Conservation (phyloP, 139 green algal species). For the Chlorella sp. region DNA sequence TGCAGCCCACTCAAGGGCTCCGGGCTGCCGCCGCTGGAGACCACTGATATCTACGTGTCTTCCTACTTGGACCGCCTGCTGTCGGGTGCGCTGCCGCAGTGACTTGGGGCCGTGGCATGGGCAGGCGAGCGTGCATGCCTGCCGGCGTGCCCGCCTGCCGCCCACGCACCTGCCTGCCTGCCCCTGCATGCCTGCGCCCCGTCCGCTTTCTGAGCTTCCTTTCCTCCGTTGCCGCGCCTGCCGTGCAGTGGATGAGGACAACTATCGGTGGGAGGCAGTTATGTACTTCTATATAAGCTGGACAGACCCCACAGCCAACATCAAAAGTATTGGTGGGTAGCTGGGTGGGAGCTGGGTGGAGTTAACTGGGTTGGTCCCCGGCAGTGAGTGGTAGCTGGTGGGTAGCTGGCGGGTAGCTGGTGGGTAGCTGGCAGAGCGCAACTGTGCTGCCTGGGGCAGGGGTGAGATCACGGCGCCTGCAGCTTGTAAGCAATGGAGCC, state of each 20-base stretch:
- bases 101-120: too few relatives aligned
- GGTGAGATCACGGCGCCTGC: too few relatives aligned
- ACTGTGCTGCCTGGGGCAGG: too few relatives aligned
- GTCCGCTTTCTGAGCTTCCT: neutral
- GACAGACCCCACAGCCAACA: neutral
- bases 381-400: too few relatives aligned
- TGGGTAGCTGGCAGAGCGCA: too few relatives aligned
- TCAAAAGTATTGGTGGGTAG: neutral
- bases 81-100: neutral
- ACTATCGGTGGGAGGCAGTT: slow-evolving; percentile 16
- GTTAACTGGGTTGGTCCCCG: too few relatives aligned
- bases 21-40: neutral
- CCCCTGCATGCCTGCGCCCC: too few relatives aligned
- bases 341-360: too few relatives aligned
- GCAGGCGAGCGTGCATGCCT: neutral
- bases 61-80: slow-evolving; percentile 33
- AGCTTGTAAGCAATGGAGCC: neutral
- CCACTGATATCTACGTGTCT: neutral
- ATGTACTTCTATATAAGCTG: slow-evolving; percentile 18
- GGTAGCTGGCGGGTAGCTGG: neutral
- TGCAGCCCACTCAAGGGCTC: slow-evolving; percentile 25
- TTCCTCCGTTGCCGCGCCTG: too few relatives aligned
- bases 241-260: slow-evolving; percentile 10
- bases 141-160: too few relatives aligned
- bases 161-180: too few relatives aligned